Evolutionary conservation across 2,329 filamentous ascomycete genomes (phyloP), one percentile per base, ranked within the genome.

Genomic region (Fonsecaea pedrosoi): DNA sequence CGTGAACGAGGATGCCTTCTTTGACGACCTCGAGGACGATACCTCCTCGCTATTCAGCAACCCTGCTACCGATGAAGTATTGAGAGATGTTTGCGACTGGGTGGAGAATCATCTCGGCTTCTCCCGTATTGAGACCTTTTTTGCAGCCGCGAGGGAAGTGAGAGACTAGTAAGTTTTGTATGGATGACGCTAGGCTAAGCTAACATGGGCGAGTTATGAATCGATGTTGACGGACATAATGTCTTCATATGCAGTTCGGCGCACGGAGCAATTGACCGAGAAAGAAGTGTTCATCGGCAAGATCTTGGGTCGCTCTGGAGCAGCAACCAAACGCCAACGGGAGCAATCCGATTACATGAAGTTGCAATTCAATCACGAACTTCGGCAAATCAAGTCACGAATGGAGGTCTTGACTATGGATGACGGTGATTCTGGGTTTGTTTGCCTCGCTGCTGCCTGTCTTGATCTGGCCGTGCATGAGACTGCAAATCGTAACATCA

Each of bases 1-100:
- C 0, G 88, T 96, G 10, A 87, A 96, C 71, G 92, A 95, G 76
- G 83, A 84, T 60, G 90, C 94, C 53, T 89, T 89, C 80, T 89
- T 89, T 80, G 71, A 77, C 6, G 75, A 84, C 4, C 77, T 88
- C 85, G 42, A 79, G 76, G n/a, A 72, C 59, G 0, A 70, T 76
- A 3, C 72, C 18, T 50, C 62, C 7, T 64, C 62, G 40, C 32
- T 64, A 9, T 64, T 59, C 42, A 70, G 7, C 72, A 12, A 42
- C 38, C 75, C 53, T 73, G 74, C 15, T 71, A 60, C 80, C 9
- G 66, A 75, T 45, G 71, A 70, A 6, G 67, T 78, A 63, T 65
- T 79, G 70, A 37, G 73, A 37, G 67, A 65, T 4, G 68, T 75
- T 42, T 71, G 70, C 65, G 64, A 54, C 7, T 74, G 72, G 64